Conservation (phyloP, 352 stramenopile genomes). For the Pythium angustatum region DNA sequence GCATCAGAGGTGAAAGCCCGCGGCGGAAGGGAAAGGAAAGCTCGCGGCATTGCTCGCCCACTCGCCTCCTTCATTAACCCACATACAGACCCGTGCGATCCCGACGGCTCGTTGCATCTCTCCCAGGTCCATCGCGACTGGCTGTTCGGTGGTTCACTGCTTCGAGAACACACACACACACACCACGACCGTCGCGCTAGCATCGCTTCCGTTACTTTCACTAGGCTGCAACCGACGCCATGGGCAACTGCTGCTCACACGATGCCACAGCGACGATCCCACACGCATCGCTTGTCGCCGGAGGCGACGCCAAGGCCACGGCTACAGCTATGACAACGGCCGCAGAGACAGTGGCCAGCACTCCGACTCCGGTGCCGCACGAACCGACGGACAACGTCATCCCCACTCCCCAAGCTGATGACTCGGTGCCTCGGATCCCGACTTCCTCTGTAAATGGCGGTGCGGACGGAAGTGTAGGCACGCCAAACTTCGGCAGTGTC, state of each 20-base stretch:
- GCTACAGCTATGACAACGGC: background rate
- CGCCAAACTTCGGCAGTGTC: slow-evolving; percentile 3
- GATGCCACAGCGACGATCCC: slow-evolving; percentile 43
- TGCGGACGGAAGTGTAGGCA: background rate
- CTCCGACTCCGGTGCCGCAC: background rate
- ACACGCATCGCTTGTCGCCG: background rate
- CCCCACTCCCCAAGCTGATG: background rate
- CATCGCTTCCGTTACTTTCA: too few species aligned
- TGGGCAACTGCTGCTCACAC: slow-evolving; percentile 87
- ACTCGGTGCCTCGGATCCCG: background rate
- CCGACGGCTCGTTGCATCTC: too few species aligned
- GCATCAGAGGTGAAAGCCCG: too few species aligned
- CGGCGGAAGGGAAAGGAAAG: too few species aligned
- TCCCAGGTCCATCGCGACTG: too few species aligned
- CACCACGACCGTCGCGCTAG: too few species aligned
- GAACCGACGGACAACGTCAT: background rate
- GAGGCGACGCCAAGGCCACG: background rate
- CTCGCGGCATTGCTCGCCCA: too few species aligned
- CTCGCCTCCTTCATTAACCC: too few species aligned
- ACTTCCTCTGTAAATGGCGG: background rate
- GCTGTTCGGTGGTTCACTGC: too few species aligned
- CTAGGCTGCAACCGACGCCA: slow-evolving; percentile 25
- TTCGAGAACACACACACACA: too few species aligned
- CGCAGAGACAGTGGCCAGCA: background rate
- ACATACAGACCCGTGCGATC: too few species aligned